Evolutionary conservation across 2,329 filamentous ascomycete genomes (phyloP).

Genomic region (Colletotrichum godetiae): DNA sequence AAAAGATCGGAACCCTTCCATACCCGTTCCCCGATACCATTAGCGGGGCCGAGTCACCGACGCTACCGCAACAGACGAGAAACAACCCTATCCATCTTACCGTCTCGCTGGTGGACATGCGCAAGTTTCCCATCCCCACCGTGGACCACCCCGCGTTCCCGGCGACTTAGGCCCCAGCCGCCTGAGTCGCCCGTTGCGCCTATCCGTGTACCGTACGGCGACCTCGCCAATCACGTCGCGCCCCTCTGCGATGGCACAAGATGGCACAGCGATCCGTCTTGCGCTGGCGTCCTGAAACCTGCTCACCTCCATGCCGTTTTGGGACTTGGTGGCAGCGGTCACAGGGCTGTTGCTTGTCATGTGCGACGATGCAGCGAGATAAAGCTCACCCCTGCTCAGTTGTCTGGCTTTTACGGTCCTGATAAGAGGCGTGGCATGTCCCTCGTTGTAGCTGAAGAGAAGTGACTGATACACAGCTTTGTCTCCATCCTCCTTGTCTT

Average conservation of each 20-base stretch:
- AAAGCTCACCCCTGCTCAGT: conserved; percentile 3
- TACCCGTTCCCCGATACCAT: neutral
- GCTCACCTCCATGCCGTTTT: conserved; percentile 36
- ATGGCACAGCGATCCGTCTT: conserved; percentile 24
- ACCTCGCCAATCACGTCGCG: neutral
- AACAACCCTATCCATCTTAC: neutral
- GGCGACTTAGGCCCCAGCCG: neutral
- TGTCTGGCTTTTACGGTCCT: neutral
- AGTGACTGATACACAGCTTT: neutral
- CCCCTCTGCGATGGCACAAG: neutral
- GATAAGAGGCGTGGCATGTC: conserved; percentile 19
- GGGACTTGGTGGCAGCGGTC: conserved; percentile 27
- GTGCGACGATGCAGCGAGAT: conserved; percentile 21
- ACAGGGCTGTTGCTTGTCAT: conserved; percentile 36
- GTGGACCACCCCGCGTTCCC: neutral
- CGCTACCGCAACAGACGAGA: neutral
- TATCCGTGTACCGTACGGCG: neutral
- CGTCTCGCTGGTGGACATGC: neutral
- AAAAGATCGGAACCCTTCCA: neutral
- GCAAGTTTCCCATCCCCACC: neutral
- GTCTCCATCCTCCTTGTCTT: neutral
- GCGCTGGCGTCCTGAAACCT: conserved; percentile 34
- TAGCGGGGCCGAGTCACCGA: neutral
- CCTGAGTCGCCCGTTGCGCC: conserved; percentile 10
- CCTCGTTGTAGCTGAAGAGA: neutral